Base-by-base conservation (phyloP, 768 basidiomycete genomes). In the Dioszegia aurantiaca region DNA sequence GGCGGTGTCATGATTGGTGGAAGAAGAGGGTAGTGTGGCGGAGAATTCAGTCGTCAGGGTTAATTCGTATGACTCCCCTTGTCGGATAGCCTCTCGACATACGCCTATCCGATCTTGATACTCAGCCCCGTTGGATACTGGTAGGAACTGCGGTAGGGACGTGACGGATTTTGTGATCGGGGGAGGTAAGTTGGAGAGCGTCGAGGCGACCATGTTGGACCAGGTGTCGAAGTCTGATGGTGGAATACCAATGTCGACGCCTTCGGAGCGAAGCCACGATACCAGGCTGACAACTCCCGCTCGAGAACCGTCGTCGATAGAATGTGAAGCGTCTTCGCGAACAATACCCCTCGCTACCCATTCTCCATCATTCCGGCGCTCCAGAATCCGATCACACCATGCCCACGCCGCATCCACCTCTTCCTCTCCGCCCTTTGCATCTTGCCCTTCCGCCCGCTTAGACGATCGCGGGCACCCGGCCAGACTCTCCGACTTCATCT, bases 41-140 rank as follows among this genome's bases (percentile, higher is more conserved):
- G 80, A 21, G n/a, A 75, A 1, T 75, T 67, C 21, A 17, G 78
- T 78, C 1, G 93, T 95, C 30, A 95, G 79, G 63, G 92, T 95
- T 33, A 97, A 82, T 73, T 97, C 93, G 77, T 97, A 97, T 2
- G 89, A 89, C 70, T 95, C 88, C 2, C 93, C 93, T 28, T 86
- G 81, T 59, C 81, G 86, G 37, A 95, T 83, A 60, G 82, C 81
- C 55, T 88, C 85, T 69, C 90, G 85, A 12, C 89, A 87, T 53
- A 79, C 70, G 19, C 82, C 78, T 63, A 95, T 90, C 17, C 83
- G 83, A 26, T 82, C 76, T 28, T 86, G 83, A 76, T 97, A 95
- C 1, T 61, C 57, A 3, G 58, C 40, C 8, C 67, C 67, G 8
- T 54, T 59, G 11, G 62, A 59, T 24, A 54, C 45, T 2, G 67